These are phyloP conservation scores for Westerdykella ornata DNA, from an alignment of 2,329 filamentous ascomycete species.

Conservation along the genomic window DNA sequence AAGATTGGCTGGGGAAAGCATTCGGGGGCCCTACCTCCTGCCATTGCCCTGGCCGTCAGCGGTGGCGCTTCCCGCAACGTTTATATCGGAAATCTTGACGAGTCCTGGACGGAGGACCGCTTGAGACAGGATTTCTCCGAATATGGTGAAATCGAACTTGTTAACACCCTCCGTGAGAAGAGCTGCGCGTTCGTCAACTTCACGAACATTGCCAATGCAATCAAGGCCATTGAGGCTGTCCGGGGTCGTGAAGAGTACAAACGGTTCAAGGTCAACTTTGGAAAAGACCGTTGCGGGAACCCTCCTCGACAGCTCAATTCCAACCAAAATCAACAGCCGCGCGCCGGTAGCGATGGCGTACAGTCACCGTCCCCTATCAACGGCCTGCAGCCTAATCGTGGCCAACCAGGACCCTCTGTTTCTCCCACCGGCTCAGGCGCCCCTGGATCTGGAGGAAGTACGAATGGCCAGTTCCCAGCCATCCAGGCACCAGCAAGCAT, in stretches of 20 bases:
- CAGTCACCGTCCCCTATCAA: slow-evolving; percentile 53
- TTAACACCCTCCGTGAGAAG: slow-evolving; percentile 95
- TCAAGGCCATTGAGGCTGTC: slow-evolving; percentile 97
- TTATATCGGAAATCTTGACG: slow-evolving; percentile 94
- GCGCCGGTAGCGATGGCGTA: slow-evolving; percentile 55
- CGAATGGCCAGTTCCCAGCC: slow-evolving; percentile 54
- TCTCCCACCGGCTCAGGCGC: slow-evolving; percentile 55
- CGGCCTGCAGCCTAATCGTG: slow-evolving; percentile 50
- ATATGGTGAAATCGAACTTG: slow-evolving; percentile 94
- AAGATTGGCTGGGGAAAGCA: slow-evolving; percentile 99
- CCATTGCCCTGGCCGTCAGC: slow-evolving; percentile 91
- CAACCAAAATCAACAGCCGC: slow-evolving; percentile 54
- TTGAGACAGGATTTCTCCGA: slow-evolving; percentile 94
- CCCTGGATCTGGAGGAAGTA: slow-evolving; percentile 48
- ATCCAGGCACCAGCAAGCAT: slow-evolving; percentile 61
- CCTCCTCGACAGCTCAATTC: slow-evolving; percentile 77
- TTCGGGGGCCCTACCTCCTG: slow-evolving; percentile 88
- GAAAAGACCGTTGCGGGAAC: slow-evolving; percentile 96
- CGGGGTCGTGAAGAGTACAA: slow-evolving; percentile 93
- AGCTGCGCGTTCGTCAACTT: slow-evolving; percentile 99
- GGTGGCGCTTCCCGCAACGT: slow-evolving; percentile 97
- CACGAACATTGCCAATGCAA: slow-evolving; percentile 98
- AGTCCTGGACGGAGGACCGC: slow-evolving; percentile 94
- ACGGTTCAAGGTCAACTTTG: slow-evolving; percentile 99
- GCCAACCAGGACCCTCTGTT: slow-evolving; percentile 51